Evolutionary conservation across 2,329 filamentous ascomycete species (phyloP), one percentile per base, ranked within the genome.

Genomic region (Plenodomus tracheiphilus): DNA sequence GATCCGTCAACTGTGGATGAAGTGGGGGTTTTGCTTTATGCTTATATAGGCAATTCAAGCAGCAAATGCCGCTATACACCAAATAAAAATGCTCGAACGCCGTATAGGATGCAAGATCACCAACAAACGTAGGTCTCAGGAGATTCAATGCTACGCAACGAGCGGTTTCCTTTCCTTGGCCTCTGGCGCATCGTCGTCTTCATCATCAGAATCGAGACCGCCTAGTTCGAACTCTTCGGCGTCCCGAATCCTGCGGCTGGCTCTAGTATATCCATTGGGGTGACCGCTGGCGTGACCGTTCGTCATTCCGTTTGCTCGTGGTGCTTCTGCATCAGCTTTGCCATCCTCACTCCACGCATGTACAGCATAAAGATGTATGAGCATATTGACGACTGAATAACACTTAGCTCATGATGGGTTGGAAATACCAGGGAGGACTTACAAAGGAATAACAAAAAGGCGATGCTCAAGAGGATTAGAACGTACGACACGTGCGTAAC

Each of bases 161-260:
- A 59, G 51, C 0, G 60, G 49, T 17, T 51, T 57, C 7, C 60
- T 56, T 42, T 68, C 65, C 30, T 70, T 71, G 25, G 51, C 52
- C n/a, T 48, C 53, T 11, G 59, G 49, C 3, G 43, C 25, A 6
- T 68, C 63, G 0, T 64, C 76, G 4, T 87, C 87, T 43, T 96
- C 91, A 16, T 95, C 91, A 38, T 96, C 92, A 49, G 88, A 94
- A 70, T 92, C 92, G 34, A 99, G 75, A 0, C 90, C 93, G 51
- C 94, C 91, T 1, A 99, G 80, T 74, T 97, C 94, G 69, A 96
- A 99, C 61, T 96, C 91, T 68, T 97, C 88, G 0, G 89, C 92
- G 66, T 96, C 92, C 22, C 84, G 80, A 32, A 93, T 78, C 52
- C 83, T 83, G 10, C 79, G 76, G 19, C 84, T 82, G 37, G 81